Evolutionary conservation across 495 filamentous ascomycete genomes (phyloP).

Genomic region (Aspergillus olivimuriae): DNA sequence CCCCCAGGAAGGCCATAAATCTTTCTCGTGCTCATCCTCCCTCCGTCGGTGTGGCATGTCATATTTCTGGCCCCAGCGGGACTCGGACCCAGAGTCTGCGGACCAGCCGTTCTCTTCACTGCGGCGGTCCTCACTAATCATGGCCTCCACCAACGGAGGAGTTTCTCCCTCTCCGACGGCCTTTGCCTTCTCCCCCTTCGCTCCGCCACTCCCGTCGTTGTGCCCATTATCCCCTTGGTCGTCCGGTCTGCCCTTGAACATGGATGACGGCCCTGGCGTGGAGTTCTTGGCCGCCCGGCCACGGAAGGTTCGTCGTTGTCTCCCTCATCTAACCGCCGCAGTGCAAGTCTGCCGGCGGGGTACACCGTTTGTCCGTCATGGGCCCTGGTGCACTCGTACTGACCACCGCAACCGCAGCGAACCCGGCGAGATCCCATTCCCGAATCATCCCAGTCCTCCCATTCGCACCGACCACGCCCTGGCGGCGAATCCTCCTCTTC

Average conservation of each 20-base stretch:
- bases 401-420: constrained; percentile 20
- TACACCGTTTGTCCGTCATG: no score
- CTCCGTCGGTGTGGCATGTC: neutral
- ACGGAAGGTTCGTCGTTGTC: constrained; percentile 30
- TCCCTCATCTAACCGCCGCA: neutral
- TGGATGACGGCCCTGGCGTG: constrained; percentile 34
- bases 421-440: constrained; percentile 37
- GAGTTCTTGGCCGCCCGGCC: constrained; percentile 35
- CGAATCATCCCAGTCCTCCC: constrained; percentile 18
- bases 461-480: constrained; percentile 2
- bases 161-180: neutral
- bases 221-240: neutral
- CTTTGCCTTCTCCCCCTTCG: constrained; percentile 4
- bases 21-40: no score
- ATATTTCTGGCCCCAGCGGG: constrained; percentile 2
- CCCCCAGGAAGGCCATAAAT: no score
- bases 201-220: neutral
- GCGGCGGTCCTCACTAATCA: constrained; percentile 3
- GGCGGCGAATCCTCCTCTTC: constrained; percentile 18
- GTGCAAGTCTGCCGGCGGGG: no score
- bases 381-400: neutral
- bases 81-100: constrained; percentile 2
- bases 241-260: constrained; percentile 6
- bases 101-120: neutral
- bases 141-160: constrained; percentile 7